Evolutionary conservation across 73 alveolate genomes (phyloP), one percentile per base, ranked within the genome.

Genomic region (Tetrahymena thermophila): DNA sequence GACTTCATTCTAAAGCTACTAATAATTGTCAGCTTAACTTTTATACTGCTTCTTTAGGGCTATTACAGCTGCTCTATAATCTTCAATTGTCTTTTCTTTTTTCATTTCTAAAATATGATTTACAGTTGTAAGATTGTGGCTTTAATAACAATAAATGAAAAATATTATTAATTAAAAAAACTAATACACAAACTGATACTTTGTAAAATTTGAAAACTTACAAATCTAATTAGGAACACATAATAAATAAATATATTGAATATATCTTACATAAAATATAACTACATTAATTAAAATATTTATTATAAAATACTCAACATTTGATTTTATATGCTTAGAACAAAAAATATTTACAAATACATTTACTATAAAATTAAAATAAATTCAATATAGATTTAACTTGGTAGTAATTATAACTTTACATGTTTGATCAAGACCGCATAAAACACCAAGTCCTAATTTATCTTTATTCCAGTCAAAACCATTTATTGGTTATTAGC

Each of bases 381-480:
- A 40, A 40, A 40, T 7, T 97, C 98, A 99, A 98, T 98, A 99
- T 23, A 98, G 97, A 97, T 99, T 99, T 8, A 99, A 97, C 97
- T 99, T 99, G 37, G 99, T 99, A 25, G 97, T 96, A 35, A 99
- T 97, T 34, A 97, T 71, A 23, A 99, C 99, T 97, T 98, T 99
- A 83, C 98, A 98, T 84, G 98, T 97, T 97, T 99, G 99, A 93
- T 99, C 99, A 17, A 99, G 98, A 34, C 99, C 98, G 35, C 99
- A 98, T 97, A 98, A 96, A 95, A 97, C 98, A 23, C 99, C 99
- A 42, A 99, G 97, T 89, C 99, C 99, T 56, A 99, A 96, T 97
- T 99, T 99, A 96, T 99, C 99, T 94, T 98, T 97, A 96, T 98
- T 99, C 99, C 99, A 99, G 96, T 99, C 99, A 93, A 98, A 97